Percentiles rank a stretch among this genome's conserved stretches.
Conservation (phyloP, 129 eudicot genomes). For the Ambrosia trifida region DNA sequence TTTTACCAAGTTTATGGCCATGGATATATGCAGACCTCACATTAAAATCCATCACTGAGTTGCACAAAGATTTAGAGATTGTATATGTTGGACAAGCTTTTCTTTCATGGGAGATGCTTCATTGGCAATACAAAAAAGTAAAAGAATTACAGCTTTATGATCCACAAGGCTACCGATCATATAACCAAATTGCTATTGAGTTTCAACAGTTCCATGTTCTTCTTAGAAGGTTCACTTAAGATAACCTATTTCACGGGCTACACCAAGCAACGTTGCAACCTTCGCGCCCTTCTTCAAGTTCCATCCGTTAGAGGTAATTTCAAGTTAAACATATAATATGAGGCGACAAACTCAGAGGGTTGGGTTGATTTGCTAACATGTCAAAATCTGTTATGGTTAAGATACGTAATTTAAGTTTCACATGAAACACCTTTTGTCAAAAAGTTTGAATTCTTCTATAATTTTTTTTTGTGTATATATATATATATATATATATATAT, state of each 20-base stretch:
- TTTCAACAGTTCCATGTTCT: slow-evolving; percentile 90
- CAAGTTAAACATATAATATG: background rate
- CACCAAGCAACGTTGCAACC: slow-evolving; percentile 51
- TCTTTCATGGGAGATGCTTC: slow-evolving; percentile 88
- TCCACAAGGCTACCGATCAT: slow-evolving; percentile 48
- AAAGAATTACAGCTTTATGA: slow-evolving; percentile 60
- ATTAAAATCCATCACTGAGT: slow-evolving; percentile 53
- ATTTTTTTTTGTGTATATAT: background rate
- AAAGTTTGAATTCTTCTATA: too few species aligned
- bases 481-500: too few species aligned
- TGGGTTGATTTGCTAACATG: background rate
- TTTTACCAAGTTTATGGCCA: slow-evolving; percentile 48
- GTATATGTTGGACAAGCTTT: slow-evolving; percentile 88
- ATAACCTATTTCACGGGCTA: slow-evolving; percentile 81
- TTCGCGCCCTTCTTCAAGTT: slow-evolving; percentile 75
- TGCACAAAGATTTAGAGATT: slow-evolving; percentile 64
- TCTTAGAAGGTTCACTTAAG: slow-evolving; percentile 70
- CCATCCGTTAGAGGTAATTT: slow-evolving; percentile 70
- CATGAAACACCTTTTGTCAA: too few species aligned
- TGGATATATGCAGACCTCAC: slow-evolving; percentile 62
- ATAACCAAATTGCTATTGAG: slow-evolving; percentile 72
- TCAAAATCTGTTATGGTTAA: background rate
- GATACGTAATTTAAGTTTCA: too few species aligned
- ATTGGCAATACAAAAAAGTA: slow-evolving; percentile 69
- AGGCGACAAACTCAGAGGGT: background rate